These are phyloP conservation scores for Exophiala bonariae DNA, from an alignment of 2,329 filamentous ascomycete genomes.

Conservation along the genomic window DNA sequence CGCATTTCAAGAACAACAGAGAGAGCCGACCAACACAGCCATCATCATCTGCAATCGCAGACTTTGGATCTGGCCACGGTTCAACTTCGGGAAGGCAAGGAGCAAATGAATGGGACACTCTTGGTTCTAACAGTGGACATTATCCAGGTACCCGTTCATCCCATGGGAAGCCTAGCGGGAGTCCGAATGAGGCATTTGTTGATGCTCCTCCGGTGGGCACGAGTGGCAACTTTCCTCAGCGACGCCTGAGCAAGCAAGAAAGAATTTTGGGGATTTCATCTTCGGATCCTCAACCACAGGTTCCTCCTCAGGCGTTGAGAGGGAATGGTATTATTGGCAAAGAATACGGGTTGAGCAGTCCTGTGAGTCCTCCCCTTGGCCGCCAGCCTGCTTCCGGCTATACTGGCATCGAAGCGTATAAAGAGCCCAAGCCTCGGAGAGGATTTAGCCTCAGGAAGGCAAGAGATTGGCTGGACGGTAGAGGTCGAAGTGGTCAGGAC, in stretches of 20 bases:
- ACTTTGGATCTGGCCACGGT: too few relatives aligned
- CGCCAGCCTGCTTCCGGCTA: constrained; percentile 26
- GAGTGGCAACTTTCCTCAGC: constrained; percentile 8
- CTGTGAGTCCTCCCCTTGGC: background rate
- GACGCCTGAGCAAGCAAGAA: constrained; percentile 26
- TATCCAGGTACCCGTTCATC: too few relatives aligned
- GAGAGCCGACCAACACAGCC: background rate
- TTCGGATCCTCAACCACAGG: constrained; percentile 11
- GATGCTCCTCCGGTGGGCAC: background rate
- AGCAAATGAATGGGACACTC: too few relatives aligned
- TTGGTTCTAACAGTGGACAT: too few relatives aligned
- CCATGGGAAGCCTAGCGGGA: too few relatives aligned
- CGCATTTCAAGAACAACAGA: constrained; percentile 1
- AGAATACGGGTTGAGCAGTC: background rate
- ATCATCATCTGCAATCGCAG: too few relatives aligned
- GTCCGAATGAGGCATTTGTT: too few relatives aligned
- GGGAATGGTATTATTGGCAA: constrained; percentile 26
- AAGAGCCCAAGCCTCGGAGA: constrained; percentile 30
- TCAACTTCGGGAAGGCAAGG: too few relatives aligned
- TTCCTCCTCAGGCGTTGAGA: constrained; percentile 13
- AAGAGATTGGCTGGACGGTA: constrained; percentile 23
- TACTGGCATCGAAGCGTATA: constrained; percentile 34
- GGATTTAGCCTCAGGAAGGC: constrained; percentile 23
- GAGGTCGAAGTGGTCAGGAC: constrained; percentile 8
- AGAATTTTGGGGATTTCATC: constrained; percentile 20